These are phyloP conservation scores for Yarrowia deformans DNA, from an alignment of 805 yeast genomes.

Conservation along the genomic window DNA sequence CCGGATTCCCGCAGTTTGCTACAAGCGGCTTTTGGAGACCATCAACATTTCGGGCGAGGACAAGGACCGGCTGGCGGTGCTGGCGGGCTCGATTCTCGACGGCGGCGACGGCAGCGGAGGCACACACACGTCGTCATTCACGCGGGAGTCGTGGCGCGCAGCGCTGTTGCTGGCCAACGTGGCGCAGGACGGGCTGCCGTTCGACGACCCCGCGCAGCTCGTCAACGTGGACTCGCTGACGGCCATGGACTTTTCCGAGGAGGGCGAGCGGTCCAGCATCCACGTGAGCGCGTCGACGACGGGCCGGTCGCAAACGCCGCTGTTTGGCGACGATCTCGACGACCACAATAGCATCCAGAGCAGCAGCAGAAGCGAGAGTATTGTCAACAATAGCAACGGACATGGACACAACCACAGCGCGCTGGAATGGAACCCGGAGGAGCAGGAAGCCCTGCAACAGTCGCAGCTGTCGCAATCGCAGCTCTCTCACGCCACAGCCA, in stretches of 20 bases:
- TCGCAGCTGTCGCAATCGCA: conserved; percentile 24
- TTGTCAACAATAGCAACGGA: background rate
- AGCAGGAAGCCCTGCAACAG: conserved; percentile 24
- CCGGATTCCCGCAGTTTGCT: conserved; percentile 36
- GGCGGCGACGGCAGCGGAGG: conserved; percentile 5
- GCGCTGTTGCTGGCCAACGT: conserved; percentile 22
- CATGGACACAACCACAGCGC: background rate
- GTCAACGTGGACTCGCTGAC: conserved; percentile 15
- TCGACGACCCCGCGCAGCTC: conserved; percentile 11
- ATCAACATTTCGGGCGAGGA: conserved; percentile 21
- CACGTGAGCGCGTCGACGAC: conserved; percentile 15
- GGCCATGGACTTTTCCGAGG: conserved; percentile 34
- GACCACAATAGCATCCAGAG: conserved; percentile 22
- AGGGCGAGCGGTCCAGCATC: conserved; percentile 14
- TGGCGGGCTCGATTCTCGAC: conserved; percentile 11
- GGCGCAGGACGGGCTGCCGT: conserved; percentile 26
- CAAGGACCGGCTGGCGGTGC: conserved; percentile 11
- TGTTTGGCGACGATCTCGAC: conserved; percentile 32
- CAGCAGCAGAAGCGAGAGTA: conserved; percentile 1
- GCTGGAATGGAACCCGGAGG: conserved; percentile 35
- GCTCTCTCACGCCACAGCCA: background rate
- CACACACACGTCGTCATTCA: conserved; percentile 10
- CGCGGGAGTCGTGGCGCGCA: conserved; percentile 27
- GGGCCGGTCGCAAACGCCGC: conserved; percentile 27
- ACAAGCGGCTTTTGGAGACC: conserved; percentile 37